phyloP scores from a whole-genome alignment of 2,329 filamentous ascomycete genomes.

The Microcyclospora pomicola region DNA sequence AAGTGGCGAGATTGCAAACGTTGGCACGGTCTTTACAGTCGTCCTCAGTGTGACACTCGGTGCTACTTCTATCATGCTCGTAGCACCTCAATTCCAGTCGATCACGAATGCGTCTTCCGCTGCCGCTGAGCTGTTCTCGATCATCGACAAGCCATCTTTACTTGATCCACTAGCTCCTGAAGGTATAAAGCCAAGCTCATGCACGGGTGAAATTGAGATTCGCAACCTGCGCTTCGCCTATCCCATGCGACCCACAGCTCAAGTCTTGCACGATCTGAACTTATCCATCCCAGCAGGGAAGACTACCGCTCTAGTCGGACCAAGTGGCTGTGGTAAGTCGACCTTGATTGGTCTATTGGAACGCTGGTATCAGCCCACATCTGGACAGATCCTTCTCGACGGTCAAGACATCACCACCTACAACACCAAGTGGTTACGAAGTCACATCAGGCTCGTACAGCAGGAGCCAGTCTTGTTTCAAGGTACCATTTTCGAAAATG shows the following conservation, averaged over 20 bases:
- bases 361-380: conserved; percentile 20
- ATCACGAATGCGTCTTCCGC: conserved; percentile 31
- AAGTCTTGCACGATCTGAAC: conserved; percentile 24
- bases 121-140: conserved; percentile 28
- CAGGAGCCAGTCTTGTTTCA: conserved; percentile 25
- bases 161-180: conserved; percentile 24
- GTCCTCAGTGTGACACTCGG: conserved; percentile 21
- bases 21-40: conserved; percentile 25
- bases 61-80: conserved; percentile 24
- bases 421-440: conserved; percentile 23
- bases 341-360: conserved; percentile 25
- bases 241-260: conserved; percentile 32
- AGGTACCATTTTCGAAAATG: conserved; percentile 24
- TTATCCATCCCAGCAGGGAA: conserved; percentile 28
- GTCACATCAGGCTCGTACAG: conserved; percentile 21
- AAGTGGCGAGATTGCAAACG: conserved; percentile 19
- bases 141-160: conserved; percentile 28
- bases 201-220: conserved; percentile 42
- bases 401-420: conserved; percentile 16
- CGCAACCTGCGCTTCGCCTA: conserved; percentile 57
- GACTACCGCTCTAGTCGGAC: conserved; percentile 32
- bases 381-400: conserved; percentile 22
- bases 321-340: conserved; percentile 26
- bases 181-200: conserved; percentile 12
- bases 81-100: conserved; percentile 28